A percentile compares a stretch with the other conserved stretches of the same genome.
These are phyloP conservation scores for Diplotaxis tenuifolia DNA, from an alignment of 345 rosid genomes.

Conservation along the genomic window DNA sequence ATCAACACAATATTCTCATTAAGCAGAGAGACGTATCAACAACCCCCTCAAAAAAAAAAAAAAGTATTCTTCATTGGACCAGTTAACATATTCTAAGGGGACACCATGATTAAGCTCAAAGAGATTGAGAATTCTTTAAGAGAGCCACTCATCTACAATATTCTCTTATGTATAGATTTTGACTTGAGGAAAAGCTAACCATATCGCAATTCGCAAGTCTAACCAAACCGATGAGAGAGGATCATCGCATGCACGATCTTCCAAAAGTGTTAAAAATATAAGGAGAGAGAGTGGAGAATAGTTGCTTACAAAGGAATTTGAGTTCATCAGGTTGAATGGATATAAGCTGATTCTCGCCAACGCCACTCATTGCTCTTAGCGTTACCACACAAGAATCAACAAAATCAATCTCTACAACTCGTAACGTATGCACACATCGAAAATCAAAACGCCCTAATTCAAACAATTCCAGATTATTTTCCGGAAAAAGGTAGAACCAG, in stretches of 20 bases:
- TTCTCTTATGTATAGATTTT: background rate
- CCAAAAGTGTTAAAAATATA: background rate
- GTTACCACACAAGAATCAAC: slow-evolving; percentile 18
- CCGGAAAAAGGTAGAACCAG: background rate
- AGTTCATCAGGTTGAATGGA: slow-evolving; percentile 94
- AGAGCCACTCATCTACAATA: no score
- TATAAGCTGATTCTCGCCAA: slow-evolving; percentile 64
- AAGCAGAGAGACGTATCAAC: background rate
- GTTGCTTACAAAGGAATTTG: slow-evolving; percentile 64
- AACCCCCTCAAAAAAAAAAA: background rate
- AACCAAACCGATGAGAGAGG: slow-evolving; percentile 11
- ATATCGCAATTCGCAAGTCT: background rate
- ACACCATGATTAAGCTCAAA: background rate
- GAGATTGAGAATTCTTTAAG: no score
- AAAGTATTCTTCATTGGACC: background rate
- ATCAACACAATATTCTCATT: background rate
- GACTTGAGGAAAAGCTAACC: background rate
- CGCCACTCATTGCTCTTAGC: slow-evolving; percentile 52
- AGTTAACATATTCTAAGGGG: background rate
- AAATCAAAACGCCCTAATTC: slow-evolving; percentile 16
- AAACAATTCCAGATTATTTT: background rate
- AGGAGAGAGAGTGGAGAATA: background rate
- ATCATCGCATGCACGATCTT: slow-evolving; percentile 15
- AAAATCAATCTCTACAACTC: slow-evolving; percentile 16
- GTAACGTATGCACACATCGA: slow-evolving; percentile 8